Percentiles rank a stretch among this genome's conserved stretches.
Evolutionary conservation across 1,284 basidiomycete genomes (phyloP).

Genomic region (Neonothopanus nambi): DNA sequence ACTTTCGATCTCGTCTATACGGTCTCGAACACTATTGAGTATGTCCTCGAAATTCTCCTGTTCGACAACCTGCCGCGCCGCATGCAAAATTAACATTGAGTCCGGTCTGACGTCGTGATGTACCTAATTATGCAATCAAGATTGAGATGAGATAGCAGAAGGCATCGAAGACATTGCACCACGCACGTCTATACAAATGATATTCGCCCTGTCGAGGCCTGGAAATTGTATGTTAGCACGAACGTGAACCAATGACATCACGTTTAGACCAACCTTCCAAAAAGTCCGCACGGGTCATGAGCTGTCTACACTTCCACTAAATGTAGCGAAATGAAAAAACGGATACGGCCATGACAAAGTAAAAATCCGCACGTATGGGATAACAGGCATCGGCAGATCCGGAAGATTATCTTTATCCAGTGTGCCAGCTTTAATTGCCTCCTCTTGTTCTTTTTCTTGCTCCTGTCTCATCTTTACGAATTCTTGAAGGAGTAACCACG

Average conservation of each 20-base stretch:
- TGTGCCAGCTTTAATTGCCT: constrained; percentile 39
- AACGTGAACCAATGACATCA: constrained; percentile 4
- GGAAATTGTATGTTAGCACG: constrained; percentile 15
- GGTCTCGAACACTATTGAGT: constrained; percentile 66
- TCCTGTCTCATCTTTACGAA: constrained; percentile 62
- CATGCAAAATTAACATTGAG: constrained; percentile 71
- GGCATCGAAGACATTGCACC: constrained; percentile 5
- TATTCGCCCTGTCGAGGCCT: constrained; percentile 68
- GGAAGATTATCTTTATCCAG: constrained; percentile 34
- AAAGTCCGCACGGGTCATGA: constrained; percentile 85
- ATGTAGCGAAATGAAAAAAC: constrained; percentile 9
- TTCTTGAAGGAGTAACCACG: constrained; percentile 72
- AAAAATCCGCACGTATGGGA: constrained; percentile 54
- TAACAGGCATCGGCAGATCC: constrained; percentile 55
- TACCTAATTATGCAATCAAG: constrained; percentile 44
- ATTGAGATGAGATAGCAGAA: background rate
- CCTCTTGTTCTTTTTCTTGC: constrained; percentile 44
- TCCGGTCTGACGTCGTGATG: constrained; percentile 79
- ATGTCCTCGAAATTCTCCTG: constrained; percentile 74
- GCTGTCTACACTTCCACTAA: constrained; percentile 65
- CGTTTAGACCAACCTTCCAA: constrained; percentile 55
- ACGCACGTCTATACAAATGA: constrained; percentile 78
- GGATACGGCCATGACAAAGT: background rate
- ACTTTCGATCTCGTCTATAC: constrained; percentile 76
- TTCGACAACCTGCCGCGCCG: constrained; percentile 67